Evolutionary conservation across 2,329 filamentous ascomycete species (phyloP).

Genomic region (Fusarium phyllophilum): DNA sequence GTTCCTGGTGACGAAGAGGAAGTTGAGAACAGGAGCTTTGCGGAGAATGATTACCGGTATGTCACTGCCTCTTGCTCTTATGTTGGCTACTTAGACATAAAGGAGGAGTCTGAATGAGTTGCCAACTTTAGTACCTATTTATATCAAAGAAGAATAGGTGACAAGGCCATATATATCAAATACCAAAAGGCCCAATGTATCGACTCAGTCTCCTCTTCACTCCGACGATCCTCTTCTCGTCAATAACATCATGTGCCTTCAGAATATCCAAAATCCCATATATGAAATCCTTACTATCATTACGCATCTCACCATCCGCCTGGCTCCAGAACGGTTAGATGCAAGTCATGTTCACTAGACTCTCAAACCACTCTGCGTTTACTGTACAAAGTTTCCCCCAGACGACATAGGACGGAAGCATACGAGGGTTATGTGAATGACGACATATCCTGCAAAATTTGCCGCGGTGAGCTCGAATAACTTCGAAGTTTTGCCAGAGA

Average conservation of each 20-base stretch:
- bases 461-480: not conserved
- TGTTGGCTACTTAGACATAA: not conserved
- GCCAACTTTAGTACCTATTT: not conserved
- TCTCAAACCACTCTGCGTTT: not conserved
- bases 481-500: not conserved
- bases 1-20: conserved; percentile 46
- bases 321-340: not conserved
- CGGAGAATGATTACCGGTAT: conserved; percentile 17
- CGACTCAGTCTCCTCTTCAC: not conserved
- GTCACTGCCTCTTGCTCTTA: not conserved
- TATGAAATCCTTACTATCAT: not conserved
- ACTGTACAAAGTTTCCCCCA: not conserved
- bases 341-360: not conserved
- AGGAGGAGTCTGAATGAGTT: not conserved
- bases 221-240: not conserved
- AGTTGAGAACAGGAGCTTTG: conserved; percentile 39
- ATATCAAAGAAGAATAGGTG: not conserved
- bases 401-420: not conserved
- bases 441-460: not conserved
- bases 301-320: not conserved
- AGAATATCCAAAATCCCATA: not conserved
- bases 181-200: not conserved
- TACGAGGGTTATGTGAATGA: not conserved
- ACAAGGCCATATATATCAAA: not conserved
- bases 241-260: not conserved